Evolutionary conservation across 2,329 filamentous ascomycete genomes (phyloP), one percentile per base, ranked within the genome.

Genomic region (Phialocephala sp.): DNA sequence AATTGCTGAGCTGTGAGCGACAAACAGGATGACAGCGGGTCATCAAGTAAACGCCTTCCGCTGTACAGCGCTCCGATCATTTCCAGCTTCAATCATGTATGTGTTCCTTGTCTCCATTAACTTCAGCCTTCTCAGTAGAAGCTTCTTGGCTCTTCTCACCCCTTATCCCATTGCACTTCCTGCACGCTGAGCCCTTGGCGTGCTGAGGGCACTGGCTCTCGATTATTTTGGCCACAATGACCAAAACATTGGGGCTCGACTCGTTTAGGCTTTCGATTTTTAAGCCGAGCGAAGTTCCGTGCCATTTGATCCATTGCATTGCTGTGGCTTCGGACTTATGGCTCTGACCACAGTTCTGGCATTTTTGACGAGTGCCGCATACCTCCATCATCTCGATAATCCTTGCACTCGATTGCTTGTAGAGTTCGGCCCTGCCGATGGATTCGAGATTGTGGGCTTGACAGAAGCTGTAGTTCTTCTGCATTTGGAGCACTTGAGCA

Each of bases 321-420:
- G 50, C 22, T 27, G 50, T 54, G 11, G 8, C 12, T 5, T 54
- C 24, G 2, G 24, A 54, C 14, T 54, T n/a, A 12, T 54, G 50
- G 24, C 27, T 27, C 22, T 32, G 24, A n/a, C 24, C 24, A 35
- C 50, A 54, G 50, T 54, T 54, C 50, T 54, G 50, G 50, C 50
- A 54, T 35, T 54, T 54, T 18, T 54, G 50, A 27, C 50, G 50
- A 54, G 22, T 54, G 27, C 24, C 50, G 32, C 14, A 54, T 2
- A 54, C 6, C 27, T 54, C 24, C 50, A 54, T 54, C 22, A 54
- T 54, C 50, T 32, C 14, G 14, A 54, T 54, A 24, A 54, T 54
- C 6, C 4, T 18, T 14, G n/a, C 12, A 14, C 18, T 54, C 50
- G 24, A 54, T 54, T 54, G 22, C 50, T 54, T 12, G 50, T 54